Conservation (phyloP, 495 filamentous ascomycete species). For the Podospora sp. region DNA sequence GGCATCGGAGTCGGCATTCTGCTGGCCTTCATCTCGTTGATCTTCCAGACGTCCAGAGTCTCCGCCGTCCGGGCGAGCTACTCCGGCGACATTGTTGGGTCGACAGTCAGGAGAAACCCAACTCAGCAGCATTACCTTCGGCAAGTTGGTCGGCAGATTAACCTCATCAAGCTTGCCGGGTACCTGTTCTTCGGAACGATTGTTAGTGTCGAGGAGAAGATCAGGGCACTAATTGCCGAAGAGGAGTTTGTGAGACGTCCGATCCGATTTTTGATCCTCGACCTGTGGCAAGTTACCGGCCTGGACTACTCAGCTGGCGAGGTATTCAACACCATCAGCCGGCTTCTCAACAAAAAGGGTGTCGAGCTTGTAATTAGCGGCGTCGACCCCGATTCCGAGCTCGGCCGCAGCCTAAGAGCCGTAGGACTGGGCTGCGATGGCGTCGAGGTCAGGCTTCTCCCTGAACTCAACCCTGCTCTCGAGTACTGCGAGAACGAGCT, state of each 20-base stretch:
- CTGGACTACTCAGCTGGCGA: constrained; percentile 95
- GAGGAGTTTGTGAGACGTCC: constrained; percentile 74
- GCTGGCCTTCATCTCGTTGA: constrained; percentile 84
- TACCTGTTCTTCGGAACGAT: constrained; percentile 98
- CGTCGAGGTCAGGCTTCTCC: constrained; percentile 73
- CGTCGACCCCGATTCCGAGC: constrained; percentile 67
- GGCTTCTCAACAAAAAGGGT: constrained; percentile 70
- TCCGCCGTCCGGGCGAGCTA: constrained; percentile 86
- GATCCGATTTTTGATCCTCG: constrained; percentile 88
- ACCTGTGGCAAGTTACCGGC: constrained; percentile 85
- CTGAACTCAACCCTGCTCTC: constrained; percentile 87
- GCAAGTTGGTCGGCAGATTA: constrained; percentile 82
- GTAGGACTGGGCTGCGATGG: constrained; percentile 75
- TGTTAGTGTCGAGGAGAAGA: constrained; percentile 85
- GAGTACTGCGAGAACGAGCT: constrained; percentile 96
- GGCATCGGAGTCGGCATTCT: constrained; percentile 92
- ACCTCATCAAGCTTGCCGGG: constrained; percentile 85
- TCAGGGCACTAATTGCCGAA: constrained; percentile 78
- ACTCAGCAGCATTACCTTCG: constrained; percentile 85
- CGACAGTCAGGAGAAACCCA: constrained; percentile 87
- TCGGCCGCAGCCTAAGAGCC: constrained; percentile 75
- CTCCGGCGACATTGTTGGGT: constrained; percentile 82
- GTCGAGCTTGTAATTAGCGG: constrained; percentile 83
- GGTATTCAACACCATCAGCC: constrained; percentile 87
- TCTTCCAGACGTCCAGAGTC: constrained; percentile 86